These are phyloP conservation scores for Penicillium aurantiogriseum DNA, from an alignment of 2,329 filamentous ascomycete species.

Conservation along the genomic window DNA sequence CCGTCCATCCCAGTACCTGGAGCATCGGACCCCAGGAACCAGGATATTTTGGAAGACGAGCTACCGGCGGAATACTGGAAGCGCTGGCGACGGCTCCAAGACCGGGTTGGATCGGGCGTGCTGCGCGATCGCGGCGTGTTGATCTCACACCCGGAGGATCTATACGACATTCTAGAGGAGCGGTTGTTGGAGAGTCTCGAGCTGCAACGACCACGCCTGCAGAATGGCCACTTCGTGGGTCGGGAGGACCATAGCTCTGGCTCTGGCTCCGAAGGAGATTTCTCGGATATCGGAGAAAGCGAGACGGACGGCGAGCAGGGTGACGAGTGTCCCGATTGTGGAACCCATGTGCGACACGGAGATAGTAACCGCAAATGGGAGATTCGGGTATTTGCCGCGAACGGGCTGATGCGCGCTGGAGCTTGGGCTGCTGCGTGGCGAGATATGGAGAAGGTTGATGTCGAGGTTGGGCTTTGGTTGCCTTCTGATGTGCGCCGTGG, in stretches of 20 bases:
- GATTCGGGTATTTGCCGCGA: constrained; percentile 89
- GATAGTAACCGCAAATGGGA: constrained; percentile 55
- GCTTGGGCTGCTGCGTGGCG: constrained; percentile 94
- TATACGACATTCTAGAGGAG: constrained; percentile 63
- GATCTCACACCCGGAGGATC: constrained; percentile 61
- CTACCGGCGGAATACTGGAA: constrained; percentile 48
- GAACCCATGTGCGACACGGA: constrained; percentile 46
- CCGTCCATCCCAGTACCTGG: constrained; percentile 51
- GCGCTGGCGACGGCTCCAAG: constrained; percentile 53
- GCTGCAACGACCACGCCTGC: constrained; percentile 54
- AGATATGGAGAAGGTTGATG: constrained; percentile 98
- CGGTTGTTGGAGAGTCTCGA: constrained; percentile 60
- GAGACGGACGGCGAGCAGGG: constrained; percentile 40
- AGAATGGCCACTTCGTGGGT: constrained; percentile 58
- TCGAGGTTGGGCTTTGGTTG: constrained; percentile 76
- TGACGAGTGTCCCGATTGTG: constrained; percentile 52
- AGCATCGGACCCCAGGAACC: constrained; percentile 31
- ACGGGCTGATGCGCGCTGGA: constrained; percentile 86
- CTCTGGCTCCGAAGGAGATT: constrained; percentile 25
- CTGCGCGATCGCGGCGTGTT: constrained; percentile 59
- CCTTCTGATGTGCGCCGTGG: constrained; percentile 52
- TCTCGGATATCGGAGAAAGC: constrained; percentile 33
- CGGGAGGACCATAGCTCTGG: constrained; percentile 27
- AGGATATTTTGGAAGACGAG: constrained; percentile 49
- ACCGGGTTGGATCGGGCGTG: constrained; percentile 53